Base-by-base conservation (phyloP, 106 monocot genomes). In the Narthecium ossifragum region DNA sequence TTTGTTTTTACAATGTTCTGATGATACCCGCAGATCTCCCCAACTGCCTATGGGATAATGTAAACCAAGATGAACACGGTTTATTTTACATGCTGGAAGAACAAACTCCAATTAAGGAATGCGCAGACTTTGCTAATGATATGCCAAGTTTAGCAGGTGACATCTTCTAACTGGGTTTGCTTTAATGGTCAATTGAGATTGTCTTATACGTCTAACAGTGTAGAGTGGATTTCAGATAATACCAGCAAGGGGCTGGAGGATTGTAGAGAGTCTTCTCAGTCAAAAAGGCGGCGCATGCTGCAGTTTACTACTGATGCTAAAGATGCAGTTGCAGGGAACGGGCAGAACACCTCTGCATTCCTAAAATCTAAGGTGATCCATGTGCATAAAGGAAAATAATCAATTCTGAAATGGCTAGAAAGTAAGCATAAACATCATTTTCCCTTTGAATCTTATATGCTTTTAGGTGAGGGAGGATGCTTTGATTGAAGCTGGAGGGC, bases 31-130 rank as follows among this genome's bases (percentile, higher is more conserved):
- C 41, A 87, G 92, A 73, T 57, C 21, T 70, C 23, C 57, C 83
- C 47, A 49, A 64, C 21, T 73, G 51, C 48, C 30, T 83, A 49
- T 89, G 85, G 88, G 77, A 80, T 63, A 80, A 80, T 59, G 62
- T 62, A 32, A 70, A 67, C 43, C 63, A 67, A 68, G 74, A 70
- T 64, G 80, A 66, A 60, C 79, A 77, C 34, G 73, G 65, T 61
- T 59, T 84, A 20, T 56, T 81, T 32, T 72, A 51, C 76, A 81
- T 84, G 61, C 60, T 98, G 15, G 84, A 79, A 4, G 90, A 90
- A 34, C 84, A 90, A 57, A 98, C 98, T 20, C 98, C 98, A 8
- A 68, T 80, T 31, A 98, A 98, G 68, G 78, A 98, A 47, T 84
- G 83, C 60, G 31, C 65, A 58, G 90, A 82, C 32, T 64, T 75